A percentile compares a stretch with the other conserved stretches of the same genome.
Conservation (phyloP, 192 early-diverging fungal species). For the Linnemannia elongata region DNA sequence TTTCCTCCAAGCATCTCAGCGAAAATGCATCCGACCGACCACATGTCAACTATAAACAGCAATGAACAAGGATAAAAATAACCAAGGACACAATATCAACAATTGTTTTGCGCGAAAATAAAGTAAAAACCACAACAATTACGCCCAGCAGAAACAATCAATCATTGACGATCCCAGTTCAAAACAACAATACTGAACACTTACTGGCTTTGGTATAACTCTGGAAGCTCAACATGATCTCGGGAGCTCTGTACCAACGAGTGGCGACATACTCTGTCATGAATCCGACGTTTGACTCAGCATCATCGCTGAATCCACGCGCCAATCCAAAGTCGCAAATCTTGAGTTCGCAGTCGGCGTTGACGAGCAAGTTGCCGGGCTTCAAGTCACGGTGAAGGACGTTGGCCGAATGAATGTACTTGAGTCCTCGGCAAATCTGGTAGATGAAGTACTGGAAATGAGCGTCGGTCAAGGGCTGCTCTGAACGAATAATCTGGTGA, state of each 20-base stretch:
- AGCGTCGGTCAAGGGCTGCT: conserved; percentile 93
- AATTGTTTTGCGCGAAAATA: not conserved
- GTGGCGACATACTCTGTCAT: conserved; percentile 99
- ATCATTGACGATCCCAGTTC: not conserved
- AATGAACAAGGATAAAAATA: conserved; percentile 8
- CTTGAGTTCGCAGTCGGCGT: conserved; percentile 98
- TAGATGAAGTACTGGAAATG: conserved; percentile 99
- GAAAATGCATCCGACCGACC: conserved; percentile 99
- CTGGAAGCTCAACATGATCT: conserved; percentile 98
- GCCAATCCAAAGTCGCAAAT: conserved; percentile 99
- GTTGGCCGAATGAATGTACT: conserved; percentile 99
- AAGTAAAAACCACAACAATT: not conserved
- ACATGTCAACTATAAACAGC: conserved; percentile 84
- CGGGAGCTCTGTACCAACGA: conserved; percentile 99
- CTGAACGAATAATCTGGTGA: conserved; percentile 95
- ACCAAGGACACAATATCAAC: not conserved
- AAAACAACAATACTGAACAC: conserved; percentile 4
- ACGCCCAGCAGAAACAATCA: not conserved
- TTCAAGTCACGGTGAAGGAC: conserved; percentile 98
- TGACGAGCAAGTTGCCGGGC: conserved; percentile 96
- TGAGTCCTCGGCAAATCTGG: conserved; percentile 96
- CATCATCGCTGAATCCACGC: conserved; percentile 87
- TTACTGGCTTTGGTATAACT: conserved; percentile 98
- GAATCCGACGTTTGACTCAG: conserved; percentile 88
- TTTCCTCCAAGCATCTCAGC: conserved; percentile 95